phyloP scores from a whole-genome alignment of 371 early-diverging fungal species.

The Mycotypha africana region DNA sequence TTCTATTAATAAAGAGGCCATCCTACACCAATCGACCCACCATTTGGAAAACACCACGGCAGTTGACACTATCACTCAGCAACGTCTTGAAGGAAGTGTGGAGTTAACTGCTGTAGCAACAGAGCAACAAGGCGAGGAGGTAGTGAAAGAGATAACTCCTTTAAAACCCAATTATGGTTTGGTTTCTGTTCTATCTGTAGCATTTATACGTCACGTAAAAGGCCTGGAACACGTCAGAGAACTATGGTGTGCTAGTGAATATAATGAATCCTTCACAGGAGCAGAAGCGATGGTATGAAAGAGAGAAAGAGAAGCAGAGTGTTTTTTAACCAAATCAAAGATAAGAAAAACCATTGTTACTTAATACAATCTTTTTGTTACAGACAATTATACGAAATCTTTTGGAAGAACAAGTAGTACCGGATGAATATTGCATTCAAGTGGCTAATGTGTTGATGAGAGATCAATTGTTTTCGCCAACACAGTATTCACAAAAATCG shows the following conservation, averaged over 20 bases:
- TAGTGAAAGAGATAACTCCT: not conserved
- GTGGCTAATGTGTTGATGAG: conserved; percentile 21
- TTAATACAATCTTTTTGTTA: too few relatives aligned
- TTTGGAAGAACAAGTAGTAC: conserved; percentile 14
- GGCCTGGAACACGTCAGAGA: conserved; percentile 24
- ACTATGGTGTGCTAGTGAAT: conserved; percentile 30
- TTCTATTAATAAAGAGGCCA: not conserved
- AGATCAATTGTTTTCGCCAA: conserved; percentile 20
- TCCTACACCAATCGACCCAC: not conserved
- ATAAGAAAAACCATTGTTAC: too few relatives aligned
- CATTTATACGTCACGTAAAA: conserved; percentile 16
- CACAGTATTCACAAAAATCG: conserved; percentile 25
- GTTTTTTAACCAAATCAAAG: too few relatives aligned
- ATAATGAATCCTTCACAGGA: conserved; percentile 30
- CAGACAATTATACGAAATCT: conserved; percentile 17
- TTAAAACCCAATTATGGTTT: conserved; percentile 20
- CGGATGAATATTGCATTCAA: conserved; percentile 17
- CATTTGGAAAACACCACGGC: too few relatives aligned
- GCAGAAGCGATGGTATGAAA: conserved; percentile 28
- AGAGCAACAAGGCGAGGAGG: not conserved
- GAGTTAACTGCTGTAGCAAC: not conserved
- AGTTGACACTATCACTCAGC: not conserved
- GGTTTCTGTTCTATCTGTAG: conserved; percentile 19
- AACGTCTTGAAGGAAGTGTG: too few relatives aligned
- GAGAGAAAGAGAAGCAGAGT: too few relatives aligned